These are phyloP conservation scores for Solanum corneliomulleri DNA, from an alignment of 257 asterid species.

Conservation along the genomic window DNA sequence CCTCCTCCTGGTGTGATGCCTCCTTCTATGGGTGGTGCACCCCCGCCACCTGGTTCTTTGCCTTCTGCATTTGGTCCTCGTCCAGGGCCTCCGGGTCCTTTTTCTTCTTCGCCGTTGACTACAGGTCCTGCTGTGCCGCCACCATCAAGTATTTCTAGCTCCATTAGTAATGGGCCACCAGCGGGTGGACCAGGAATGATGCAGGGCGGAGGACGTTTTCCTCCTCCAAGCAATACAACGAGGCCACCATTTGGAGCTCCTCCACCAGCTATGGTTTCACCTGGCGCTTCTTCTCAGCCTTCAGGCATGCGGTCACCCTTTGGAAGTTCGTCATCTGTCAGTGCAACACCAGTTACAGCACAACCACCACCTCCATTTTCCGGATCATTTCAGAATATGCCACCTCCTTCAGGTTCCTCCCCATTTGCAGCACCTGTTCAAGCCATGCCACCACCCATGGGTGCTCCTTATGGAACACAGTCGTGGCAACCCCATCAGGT, in stretches of 20 bases:
- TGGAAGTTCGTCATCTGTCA: conserved; percentile 58
- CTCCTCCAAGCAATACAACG: conserved; percentile 49
- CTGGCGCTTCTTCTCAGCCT: conserved; percentile 44
- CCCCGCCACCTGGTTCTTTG: conserved; percentile 20
- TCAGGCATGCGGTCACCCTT: conserved; percentile 56
- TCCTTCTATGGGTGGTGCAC: conserved; percentile 38
- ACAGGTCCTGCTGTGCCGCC: conserved; percentile 41
- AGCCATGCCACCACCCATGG: conserved; percentile 43
- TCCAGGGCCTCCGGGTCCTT: conserved; percentile 33
- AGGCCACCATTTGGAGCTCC: conserved; percentile 60
- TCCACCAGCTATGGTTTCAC: conserved; percentile 28
- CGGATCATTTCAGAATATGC: conserved; percentile 35
- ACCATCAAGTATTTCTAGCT: conserved; percentile 29
- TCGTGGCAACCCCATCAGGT: conserved; percentile 87
- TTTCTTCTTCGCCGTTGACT: conserved; percentile 31
- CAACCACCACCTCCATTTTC: conserved; percentile 64
- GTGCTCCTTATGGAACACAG: conserved; percentile 69
- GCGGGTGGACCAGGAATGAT: conserved; percentile 32
- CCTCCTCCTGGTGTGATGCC: conserved; percentile 68
- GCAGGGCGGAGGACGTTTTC: conserved; percentile 50
- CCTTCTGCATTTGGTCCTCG: conserved; percentile 43
- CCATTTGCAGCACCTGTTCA: conserved; percentile 53
- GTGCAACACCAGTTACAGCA: conserved; percentile 31
- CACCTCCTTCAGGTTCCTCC: conserved; percentile 62
- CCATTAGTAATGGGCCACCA: conserved; percentile 65